These are phyloP conservation scores for Schizochytrium sp. DNA, from an alignment of 108 stramenopile species.

Conservation along the genomic window DNA sequence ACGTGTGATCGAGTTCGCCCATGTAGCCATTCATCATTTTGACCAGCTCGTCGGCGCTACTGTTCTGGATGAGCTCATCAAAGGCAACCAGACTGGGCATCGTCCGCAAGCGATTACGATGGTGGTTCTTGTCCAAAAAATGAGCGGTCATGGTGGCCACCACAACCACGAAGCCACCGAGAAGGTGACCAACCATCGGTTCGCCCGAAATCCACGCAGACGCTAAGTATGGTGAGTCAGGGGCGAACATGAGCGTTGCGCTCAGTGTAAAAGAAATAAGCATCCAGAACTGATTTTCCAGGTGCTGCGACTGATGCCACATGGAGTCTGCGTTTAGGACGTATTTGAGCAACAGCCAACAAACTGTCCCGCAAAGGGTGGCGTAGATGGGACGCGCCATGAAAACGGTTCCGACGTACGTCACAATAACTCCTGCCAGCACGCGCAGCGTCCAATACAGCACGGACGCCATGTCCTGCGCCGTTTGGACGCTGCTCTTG, in stretches of 20 bases:
- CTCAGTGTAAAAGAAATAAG: not conserved
- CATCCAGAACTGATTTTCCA: conserved; percentile 17
- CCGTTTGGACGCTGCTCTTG: not conserved
- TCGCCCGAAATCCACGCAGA: not conserved
- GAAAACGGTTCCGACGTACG: not conserved
- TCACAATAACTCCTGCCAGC: not conserved
- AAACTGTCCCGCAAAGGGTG: not conserved
- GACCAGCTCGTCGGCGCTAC: not conserved
- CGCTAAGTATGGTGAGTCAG: not conserved
- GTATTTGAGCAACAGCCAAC: not conserved
- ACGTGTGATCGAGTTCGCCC: not conserved
- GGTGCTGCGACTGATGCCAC: conserved; percentile 11
- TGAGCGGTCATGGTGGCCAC: not conserved
- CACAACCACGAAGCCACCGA: not conserved
- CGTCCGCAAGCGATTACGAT: not conserved
- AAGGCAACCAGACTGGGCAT: not conserved
- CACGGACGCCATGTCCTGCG: not conserved
- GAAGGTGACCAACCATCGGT: not conserved
- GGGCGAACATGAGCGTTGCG: not conserved
- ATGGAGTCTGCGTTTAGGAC: not conserved
- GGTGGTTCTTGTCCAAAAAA: not conserved
- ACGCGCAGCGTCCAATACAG: not conserved
- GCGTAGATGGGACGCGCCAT: not conserved
- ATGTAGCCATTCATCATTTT: not conserved
- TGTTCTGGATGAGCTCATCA: not conserved